A percentile compares a stretch with the other conserved stretches of the same genome.
Evolutionary conservation across 306 rosid species (phyloP).

Genomic region (Fragaria vesca): DNA sequence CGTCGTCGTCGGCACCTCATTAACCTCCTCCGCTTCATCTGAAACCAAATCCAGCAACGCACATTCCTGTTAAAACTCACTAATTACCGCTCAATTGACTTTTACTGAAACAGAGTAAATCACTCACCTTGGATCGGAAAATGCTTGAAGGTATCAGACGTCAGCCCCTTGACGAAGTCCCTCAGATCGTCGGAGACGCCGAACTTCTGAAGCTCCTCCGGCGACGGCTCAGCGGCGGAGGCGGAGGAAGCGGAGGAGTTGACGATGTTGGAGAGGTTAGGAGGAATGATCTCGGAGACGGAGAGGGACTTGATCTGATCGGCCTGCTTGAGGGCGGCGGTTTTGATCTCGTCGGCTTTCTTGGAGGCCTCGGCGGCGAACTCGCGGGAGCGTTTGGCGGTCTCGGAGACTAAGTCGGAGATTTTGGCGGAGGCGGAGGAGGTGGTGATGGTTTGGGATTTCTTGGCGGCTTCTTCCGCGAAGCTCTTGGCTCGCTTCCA

Average conservation of each 20-base stretch:
- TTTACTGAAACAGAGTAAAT: not conserved
- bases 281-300: slow-evolving; percentile 70
- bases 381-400: slow-evolving; percentile 86
- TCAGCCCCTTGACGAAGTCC: slow-evolving; percentile 82
- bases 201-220: slow-evolving; percentile 48
- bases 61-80: slow-evolving; percentile 4
- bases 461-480: slow-evolving; percentile 96
- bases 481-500: slow-evolving; percentile 87
- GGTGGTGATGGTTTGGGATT: slow-evolving; percentile 53
- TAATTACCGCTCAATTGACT: not conserved
- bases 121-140: slow-evolving; percentile 71
- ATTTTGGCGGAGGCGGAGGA: slow-evolving; percentile 40
- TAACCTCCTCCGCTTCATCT: slow-evolving; percentile 68
- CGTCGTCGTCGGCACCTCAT: slow-evolving; percentile 48
- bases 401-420: slow-evolving; percentile 91
- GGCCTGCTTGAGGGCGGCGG: slow-evolving; percentile 76
- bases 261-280: slow-evolving; percentile 53
- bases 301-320: slow-evolving; percentile 82
- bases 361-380: slow-evolving; percentile 96
- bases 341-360: slow-evolving; percentile 75
- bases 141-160: slow-evolving; percentile 78
- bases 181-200: slow-evolving; percentile 86
- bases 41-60: slow-evolving; percentile 27
- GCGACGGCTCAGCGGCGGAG: slow-evolving; percentile 30
- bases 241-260: slow-evolving; percentile 19